A percentile compares a stretch with the other conserved stretches of the same genome.
phyloP scores from a whole-genome alignment of 2,329 filamentous ascomycete genomes.

The Madurella mycetomatis region DNA sequence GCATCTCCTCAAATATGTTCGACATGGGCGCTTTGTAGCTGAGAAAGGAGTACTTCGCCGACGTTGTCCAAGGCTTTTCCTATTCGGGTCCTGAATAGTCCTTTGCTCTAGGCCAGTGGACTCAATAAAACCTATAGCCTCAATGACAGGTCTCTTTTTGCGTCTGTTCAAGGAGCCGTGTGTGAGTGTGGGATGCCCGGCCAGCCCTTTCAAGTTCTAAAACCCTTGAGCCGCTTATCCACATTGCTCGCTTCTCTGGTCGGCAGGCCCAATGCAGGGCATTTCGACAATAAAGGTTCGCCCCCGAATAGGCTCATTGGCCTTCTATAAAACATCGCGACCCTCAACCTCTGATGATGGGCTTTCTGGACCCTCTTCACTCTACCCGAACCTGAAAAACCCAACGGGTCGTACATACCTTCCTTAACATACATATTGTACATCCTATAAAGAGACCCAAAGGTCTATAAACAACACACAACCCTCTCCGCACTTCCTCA shows the following conservation, averaged over 20 bases:
- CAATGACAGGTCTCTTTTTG: constrained; percentile 1
- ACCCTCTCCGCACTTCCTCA: neutral
- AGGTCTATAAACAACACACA: neutral
- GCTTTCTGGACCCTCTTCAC: neutral
- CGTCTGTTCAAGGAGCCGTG: neutral
- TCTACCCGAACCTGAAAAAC: constrained; percentile 6
- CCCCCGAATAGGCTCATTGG: constrained; percentile 12
- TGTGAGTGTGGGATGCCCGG: neutral
- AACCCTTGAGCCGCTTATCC: neutral
- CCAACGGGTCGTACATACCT: constrained; percentile 3
- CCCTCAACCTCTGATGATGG: neutral
- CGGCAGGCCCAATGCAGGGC: neutral
- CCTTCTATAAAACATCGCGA: constrained; percentile 11
- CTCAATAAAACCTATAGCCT: neutral
- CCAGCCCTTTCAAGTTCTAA: constrained; percentile 1
- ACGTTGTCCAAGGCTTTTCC: constrained; percentile 11
- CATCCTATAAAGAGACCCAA: neutral
- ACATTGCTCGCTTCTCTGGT: neutral
- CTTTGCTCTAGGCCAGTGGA: constrained; percentile 9
- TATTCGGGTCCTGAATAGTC: constrained; percentile 23
- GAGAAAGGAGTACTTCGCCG: neutral
- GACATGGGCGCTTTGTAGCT: constrained; percentile 9
- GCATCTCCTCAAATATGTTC: neutral
- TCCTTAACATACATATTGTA: neutral
- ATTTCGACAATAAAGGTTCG: constrained; percentile 14